Percentiles rank a stretch among this genome's conserved stretches.
phyloP scores from a whole-genome alignment of 805 yeast genomes.

The Dipodascus geniculatus region DNA sequence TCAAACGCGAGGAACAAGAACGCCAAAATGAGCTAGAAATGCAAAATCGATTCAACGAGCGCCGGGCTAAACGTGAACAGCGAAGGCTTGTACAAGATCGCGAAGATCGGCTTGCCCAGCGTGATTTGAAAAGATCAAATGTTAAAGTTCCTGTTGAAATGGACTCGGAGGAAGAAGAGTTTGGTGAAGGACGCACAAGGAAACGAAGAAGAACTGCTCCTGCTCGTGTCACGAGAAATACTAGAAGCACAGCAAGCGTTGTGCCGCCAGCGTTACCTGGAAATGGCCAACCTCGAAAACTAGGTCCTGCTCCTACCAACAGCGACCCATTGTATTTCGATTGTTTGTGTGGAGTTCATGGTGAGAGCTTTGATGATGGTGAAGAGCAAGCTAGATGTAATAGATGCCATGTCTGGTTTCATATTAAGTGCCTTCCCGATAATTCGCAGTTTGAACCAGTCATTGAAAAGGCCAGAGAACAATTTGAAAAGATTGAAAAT shows the following conservation, averaged over 20 bases:
- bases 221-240: background rate
- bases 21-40: conserved; percentile 6
- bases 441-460: conserved; percentile 10
- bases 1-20: conserved; percentile 11
- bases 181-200: conserved; percentile 6
- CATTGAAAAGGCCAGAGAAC: conserved; percentile 5
- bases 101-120: conserved; percentile 6
- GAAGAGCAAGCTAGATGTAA: conserved; percentile 27
- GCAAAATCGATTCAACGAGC: background rate
- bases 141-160: conserved; percentile 1
- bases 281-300: conserved; percentile 4
- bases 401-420: conserved; percentile 32
- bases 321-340: conserved; percentile 21
- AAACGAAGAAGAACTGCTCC: conserved; percentile 1
- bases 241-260: conserved; percentile 6
- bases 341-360: conserved; percentile 29
- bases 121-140: conserved; percentile 7
- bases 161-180: conserved; percentile 8
- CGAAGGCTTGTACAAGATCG: conserved; percentile 8
- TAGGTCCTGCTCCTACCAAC: conserved; percentile 19
- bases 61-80: conserved; percentile 3
- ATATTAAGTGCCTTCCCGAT: conserved; percentile 24
- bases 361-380: conserved; percentile 31
- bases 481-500: background rate
- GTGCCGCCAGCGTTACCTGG: background rate